A percentile compares a stretch with the other conserved stretches of the same genome.
Evolutionary conservation across 345 rosid species (phyloP).

Genomic region (Zanthoxylum bungeanum): DNA sequence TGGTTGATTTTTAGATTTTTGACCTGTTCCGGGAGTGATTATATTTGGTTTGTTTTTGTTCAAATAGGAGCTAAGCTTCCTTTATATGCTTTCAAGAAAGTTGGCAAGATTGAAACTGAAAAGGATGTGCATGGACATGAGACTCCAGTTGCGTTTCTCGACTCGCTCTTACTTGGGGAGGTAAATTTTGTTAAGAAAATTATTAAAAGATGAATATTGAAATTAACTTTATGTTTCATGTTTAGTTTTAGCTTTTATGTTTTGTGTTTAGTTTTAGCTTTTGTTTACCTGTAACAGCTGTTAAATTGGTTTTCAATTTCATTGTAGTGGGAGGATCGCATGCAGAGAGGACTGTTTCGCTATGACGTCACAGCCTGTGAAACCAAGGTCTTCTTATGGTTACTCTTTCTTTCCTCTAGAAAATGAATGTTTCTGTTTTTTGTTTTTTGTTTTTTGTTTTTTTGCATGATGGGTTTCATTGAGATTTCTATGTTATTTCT

Average conservation of each 20-base stretch:
- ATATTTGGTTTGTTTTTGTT: conserved; percentile 4
- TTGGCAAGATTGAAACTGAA: conserved; percentile 23
- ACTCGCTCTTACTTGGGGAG: conserved; percentile 77
- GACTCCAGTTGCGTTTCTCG: conserved; percentile 61
- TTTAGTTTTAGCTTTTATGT: neutral
- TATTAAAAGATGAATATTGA: neutral
- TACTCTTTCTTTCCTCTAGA: neutral
- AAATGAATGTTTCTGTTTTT: too few species aligned
- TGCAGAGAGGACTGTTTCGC: conserved; percentile 84
- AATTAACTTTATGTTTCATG: neutral
- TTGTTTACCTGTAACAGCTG: neutral
- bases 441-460: too few species aligned
- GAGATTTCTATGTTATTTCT: neutral
- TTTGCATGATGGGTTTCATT: conserved; percentile 1
- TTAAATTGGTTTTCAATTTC: conserved; percentile 13
- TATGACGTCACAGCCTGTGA: conserved; percentile 94
- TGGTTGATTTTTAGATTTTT: neutral
- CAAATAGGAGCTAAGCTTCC: conserved; percentile 72
- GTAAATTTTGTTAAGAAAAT: conserved; percentile 32
- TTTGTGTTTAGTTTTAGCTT: too few species aligned
- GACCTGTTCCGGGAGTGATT: neutral
- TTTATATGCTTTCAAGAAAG: conserved; percentile 62
- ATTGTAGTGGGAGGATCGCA: conserved; percentile 89
- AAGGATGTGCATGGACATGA: conserved; percentile 25
- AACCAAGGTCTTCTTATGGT: conserved; percentile 57